phyloP scores from a whole-genome alignment of 768 basidiomycete genomes.

The Hysterangium stoloniferum region DNA sequence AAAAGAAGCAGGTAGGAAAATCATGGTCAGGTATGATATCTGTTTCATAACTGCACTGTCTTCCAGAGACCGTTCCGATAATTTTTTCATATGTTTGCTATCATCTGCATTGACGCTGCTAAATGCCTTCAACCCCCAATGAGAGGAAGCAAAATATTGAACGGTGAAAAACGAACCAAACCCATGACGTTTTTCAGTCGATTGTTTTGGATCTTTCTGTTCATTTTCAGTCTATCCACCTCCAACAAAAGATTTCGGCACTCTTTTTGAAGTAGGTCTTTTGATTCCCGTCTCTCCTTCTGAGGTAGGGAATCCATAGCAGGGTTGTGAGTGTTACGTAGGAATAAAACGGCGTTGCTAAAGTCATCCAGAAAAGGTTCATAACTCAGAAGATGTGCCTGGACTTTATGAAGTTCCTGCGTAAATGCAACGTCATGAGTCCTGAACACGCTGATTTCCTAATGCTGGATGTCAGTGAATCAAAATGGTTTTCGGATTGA shows the following conservation, averaged over 20 bases:
- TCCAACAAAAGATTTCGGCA: conserved; percentile 33
- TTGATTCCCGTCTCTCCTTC: conserved; percentile 21
- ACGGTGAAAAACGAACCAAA: background rate
- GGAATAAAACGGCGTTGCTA: conserved; percentile 41
- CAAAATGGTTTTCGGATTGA: background rate
- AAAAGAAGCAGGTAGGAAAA: conserved; percentile 42
- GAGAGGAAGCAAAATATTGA: background rate
- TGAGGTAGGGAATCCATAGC: conserved; percentile 28
- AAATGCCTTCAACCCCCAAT: conserved; percentile 18
- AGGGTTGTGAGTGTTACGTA: conserved; percentile 42
- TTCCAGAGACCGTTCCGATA: conserved; percentile 38
- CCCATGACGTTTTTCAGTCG: conserved; percentile 13
- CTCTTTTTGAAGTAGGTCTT: conserved; percentile 37
- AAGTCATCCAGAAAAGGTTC: conserved; percentile 47
- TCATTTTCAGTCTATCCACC: conserved; percentile 7
- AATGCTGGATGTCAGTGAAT: conserved; percentile 12
- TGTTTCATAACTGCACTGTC: conserved; percentile 32
- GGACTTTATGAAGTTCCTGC: conserved; percentile 45
- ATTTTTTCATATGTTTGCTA: conserved; percentile 40
- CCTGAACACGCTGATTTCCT: conserved; percentile 40
- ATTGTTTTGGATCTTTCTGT: conserved; percentile 9
- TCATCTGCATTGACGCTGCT: conserved; percentile 52
- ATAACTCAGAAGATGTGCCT: conserved; percentile 52
- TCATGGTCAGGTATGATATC: conserved; percentile 13
- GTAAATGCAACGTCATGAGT: conserved; percentile 38